These are phyloP conservation scores for Zelonia costaricensis DNA, from an alignment of 208 protist genomes.

Conservation along the genomic window DNA sequence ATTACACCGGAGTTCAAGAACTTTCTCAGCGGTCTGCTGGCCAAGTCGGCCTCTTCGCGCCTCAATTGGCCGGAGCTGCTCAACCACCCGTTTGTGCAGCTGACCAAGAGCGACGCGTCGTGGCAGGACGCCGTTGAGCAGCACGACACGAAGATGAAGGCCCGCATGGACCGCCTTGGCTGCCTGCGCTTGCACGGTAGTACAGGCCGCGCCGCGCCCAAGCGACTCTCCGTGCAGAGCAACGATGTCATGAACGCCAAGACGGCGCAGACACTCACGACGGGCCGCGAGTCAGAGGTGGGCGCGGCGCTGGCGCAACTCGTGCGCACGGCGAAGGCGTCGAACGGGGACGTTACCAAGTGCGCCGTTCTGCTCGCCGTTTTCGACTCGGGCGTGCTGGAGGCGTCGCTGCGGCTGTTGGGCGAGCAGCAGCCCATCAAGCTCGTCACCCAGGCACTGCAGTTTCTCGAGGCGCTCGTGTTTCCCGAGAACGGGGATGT, in stretches of 20 bases:
- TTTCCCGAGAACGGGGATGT: conserved; percentile 72
- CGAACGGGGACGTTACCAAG: conserved; percentile 15
- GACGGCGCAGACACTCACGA: conserved; percentile 12
- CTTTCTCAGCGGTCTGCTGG: conserved; percentile 95
- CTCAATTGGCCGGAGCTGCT: conserved; percentile 93
- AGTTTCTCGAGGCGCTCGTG: conserved; percentile 56
- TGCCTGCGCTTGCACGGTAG: conserved; percentile 45
- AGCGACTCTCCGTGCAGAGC: conserved; percentile 24
- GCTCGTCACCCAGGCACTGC: conserved; percentile 35
- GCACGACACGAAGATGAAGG: conserved; percentile 78
- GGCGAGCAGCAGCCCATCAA: conserved; percentile 30
- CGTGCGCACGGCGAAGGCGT: conserved; percentile 8
- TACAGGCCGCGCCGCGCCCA: conserved; percentile 15
- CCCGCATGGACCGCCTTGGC: conserved; percentile 73
- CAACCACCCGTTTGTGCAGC: conserved; percentile 86
- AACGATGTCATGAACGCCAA: conserved; percentile 42
- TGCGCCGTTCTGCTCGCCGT: conserved; percentile 19
- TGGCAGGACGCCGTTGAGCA: conserved; percentile 70
- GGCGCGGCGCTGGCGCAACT: conserved; percentile 20
- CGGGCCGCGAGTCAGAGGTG: conserved; percentile 14
- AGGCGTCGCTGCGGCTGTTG: conserved; percentile 40
- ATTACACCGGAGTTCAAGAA: conserved; percentile 89
- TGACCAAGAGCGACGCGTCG: conserved; percentile 67
- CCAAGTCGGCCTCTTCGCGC: conserved; percentile 90
- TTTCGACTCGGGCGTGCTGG: conserved; percentile 31